Base-by-base conservation (phyloP, 495 filamentous ascomycete genomes). In the Rostrohypoxylon terebratum region DNA sequence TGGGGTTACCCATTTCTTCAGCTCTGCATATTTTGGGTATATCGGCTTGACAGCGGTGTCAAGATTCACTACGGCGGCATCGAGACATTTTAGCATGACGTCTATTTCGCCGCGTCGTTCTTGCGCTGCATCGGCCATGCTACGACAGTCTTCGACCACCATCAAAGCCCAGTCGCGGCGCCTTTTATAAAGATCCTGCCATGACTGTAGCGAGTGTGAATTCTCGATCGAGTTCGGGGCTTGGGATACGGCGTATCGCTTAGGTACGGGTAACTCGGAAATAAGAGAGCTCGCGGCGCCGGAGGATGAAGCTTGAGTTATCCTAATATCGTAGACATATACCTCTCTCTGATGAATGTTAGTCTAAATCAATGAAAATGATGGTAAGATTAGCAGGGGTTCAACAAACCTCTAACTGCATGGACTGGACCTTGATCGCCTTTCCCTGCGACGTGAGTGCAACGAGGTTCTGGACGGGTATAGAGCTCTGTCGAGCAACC, bases 371-470 rank as follows among this genome's bases (percentile, higher is more conserved):
- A 20, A 9, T 13, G 11, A 3, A 10, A 28, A 58, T n/a, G 18
- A 9, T 40, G 25, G 4, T 0, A 18, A 40, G 38, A 16, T 1
- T 10, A 21, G 34, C 8, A n/a, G 28, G 25, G 69, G 66, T 45
- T 16, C 10, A 21, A 77, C 87, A 18, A 84, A 93, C 93, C 87
- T 97, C 94, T 8, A 86, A 87, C 57, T 88, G 84, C 33, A 96
- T 86, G 11, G 89, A 89, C 76, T 93, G 92, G 25, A 88, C 82
- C 80, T 92, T 93, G 69, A 93, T 86, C 62, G 93, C 89, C 81
- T 90, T 94, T 20, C 94, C 93, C 51, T 90, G 87, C n/a, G 88
- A 83, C 10, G 93, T 96, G 83, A 98, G 89, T 66, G 93, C 84
- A 58, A 97, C 94, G 76, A 96, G 91, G 78, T 91, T 84, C 60